Evolutionary conservation across 2,329 filamentous ascomycete genomes (phyloP).

Genomic region (Sarocladium kiliense): DNA sequence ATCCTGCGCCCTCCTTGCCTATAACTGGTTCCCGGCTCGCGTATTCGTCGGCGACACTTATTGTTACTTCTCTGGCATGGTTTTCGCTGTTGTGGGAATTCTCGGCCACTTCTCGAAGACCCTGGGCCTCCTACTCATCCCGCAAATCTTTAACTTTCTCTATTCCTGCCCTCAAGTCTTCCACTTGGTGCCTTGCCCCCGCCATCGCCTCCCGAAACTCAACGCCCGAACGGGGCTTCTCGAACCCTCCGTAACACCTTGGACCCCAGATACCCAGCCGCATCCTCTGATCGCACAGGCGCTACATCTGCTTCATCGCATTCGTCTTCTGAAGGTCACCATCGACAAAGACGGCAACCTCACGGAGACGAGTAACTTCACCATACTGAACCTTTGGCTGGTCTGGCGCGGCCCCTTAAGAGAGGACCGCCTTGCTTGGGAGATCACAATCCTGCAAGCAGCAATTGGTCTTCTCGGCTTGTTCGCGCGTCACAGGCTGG

Average conservation of each 20-base stretch:
- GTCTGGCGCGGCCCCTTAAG: slow-evolving; percentile 90
- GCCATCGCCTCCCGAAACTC: slow-evolving; percentile 86
- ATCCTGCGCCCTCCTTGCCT: slow-evolving; percentile 75
- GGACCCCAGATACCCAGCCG: slow-evolving; percentile 63
- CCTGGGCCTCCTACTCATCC: slow-evolving; percentile 80
- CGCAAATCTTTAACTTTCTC: slow-evolving; percentile 93
- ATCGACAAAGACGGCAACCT: slow-evolving; percentile 66
- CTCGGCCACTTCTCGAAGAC: slow-evolving; percentile 98
- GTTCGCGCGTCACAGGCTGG: slow-evolving; percentile 79
- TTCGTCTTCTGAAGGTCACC: slow-evolving; percentile 64
- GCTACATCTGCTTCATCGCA: slow-evolving; percentile 62
- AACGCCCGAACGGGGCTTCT: slow-evolving; percentile 79
- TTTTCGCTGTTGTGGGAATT: slow-evolving; percentile 95
- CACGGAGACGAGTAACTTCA: slow-evolving; percentile 81
- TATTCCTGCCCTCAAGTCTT: slow-evolving; percentile 94
- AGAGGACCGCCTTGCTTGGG: slow-evolving; percentile 76
- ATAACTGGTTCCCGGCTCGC: slow-evolving; percentile 90
- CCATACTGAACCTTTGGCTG: slow-evolving; percentile 91
- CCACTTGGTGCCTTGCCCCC: slow-evolving; percentile 81
- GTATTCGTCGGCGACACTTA: slow-evolving; percentile 99
- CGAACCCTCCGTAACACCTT: slow-evolving; percentile 80
- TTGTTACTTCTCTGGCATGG: slow-evolving; percentile 99
- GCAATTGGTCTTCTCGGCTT: slow-evolving; percentile 74
- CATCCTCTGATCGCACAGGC: slow-evolving; percentile 53
- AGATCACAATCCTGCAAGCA: slow-evolving; percentile 75